Percentiles rank a stretch among this genome's conserved stretches.
Conservation (phyloP, 2,329 filamentous ascomycete genomes). For the Xylaria sp. region DNA sequence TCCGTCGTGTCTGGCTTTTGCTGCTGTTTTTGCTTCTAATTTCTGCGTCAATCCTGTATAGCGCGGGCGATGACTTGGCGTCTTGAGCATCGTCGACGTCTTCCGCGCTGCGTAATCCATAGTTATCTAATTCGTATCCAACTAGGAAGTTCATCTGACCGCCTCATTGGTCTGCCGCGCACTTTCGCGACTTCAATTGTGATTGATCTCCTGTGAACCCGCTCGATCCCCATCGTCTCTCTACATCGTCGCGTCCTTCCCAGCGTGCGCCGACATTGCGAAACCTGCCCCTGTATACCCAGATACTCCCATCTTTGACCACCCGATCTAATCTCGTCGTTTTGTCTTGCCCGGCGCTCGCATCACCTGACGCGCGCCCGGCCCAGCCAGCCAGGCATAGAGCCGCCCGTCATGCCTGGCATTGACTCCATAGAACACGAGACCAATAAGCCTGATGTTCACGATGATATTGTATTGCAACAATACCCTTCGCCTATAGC, state of each 20-base stretch:
- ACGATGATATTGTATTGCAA: conserved; percentile 49
- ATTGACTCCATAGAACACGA: conserved; percentile 45
- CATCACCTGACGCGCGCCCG: conserved; percentile 28
- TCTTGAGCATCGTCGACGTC: not conserved
- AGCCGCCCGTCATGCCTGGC: conserved; percentile 43
- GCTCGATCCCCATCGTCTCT: conserved; percentile 11
- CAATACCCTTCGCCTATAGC: conserved; percentile 60
- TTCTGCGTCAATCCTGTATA: conserved; percentile 4
- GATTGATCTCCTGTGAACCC: conserved; percentile 30
- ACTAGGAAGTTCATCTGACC: conserved; percentile 30
- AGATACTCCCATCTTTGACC: not conserved
- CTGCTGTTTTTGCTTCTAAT: not conserved
- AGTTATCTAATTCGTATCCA: conserved; percentile 34
- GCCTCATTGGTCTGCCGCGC: conserved; percentile 26
- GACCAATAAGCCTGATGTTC: conserved; percentile 40
- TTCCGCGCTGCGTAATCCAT: conserved; percentile 23
- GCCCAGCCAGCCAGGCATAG: conserved; percentile 32
- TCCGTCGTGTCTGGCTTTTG: conserved; percentile 5
- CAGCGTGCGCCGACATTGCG: conserved; percentile 15
- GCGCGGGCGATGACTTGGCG: conserved; percentile 11
- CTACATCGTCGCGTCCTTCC: conserved; percentile 9
- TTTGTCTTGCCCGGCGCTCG: conserved; percentile 11
- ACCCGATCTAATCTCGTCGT: conserved; percentile 1
- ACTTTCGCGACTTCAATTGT: conserved; percentile 24
- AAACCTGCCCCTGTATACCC: not conserved